Conservation (phyloP, 805 yeast species). For the Metschnikowia anglica region DNA sequence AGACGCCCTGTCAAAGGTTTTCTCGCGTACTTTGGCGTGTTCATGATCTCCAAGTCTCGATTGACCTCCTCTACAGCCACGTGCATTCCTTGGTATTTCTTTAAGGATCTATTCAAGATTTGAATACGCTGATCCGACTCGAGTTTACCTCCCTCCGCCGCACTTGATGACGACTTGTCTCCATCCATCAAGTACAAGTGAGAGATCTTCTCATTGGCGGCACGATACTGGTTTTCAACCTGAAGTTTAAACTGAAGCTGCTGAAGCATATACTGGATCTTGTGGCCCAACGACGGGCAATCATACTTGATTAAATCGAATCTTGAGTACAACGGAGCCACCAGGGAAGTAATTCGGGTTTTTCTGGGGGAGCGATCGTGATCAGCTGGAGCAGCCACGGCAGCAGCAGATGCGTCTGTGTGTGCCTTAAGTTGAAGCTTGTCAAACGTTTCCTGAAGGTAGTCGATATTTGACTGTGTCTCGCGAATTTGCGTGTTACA, state of each 20-base stretch:
- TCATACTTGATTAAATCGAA: conserved; percentile 87
- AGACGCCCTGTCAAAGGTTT: conserved; percentile 83
- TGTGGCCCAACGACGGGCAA: conserved; percentile 90
- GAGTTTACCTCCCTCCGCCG: conserved; percentile 82
- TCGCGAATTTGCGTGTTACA: conserved; percentile 90
- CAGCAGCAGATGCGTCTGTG: conserved; percentile 10
- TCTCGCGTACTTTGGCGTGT: conserved; percentile 72
- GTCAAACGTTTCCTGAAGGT: conserved; percentile 72
- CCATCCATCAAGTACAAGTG: conserved; percentile 88
- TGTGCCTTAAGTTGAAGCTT: conserved; percentile 48
- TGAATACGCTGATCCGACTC: conserved; percentile 87
- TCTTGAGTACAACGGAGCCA: conserved; percentile 56
- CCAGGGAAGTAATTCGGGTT: conserved; percentile 11
- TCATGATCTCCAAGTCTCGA: conserved; percentile 62
- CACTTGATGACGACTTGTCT: conserved; percentile 78
- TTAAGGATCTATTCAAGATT: conserved; percentile 76
- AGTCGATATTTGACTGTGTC: conserved; percentile 87
- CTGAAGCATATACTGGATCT: conserved; percentile 93
- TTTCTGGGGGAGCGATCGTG: conserved; percentile 2
- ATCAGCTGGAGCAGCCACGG: conserved; percentile 5
- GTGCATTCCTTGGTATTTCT: conserved; percentile 86
- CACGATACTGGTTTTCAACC: conserved; percentile 90
- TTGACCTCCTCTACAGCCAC: conserved; percentile 66
- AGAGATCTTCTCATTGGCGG: conserved; percentile 86
- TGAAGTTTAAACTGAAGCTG: conserved; percentile 91